Percentiles rank a stretch among this genome's conserved stretches.
These are phyloP conservation scores for Potentilla sterilis DNA, from an alignment of 306 rosid genomes.

Conservation along the genomic window DNA sequence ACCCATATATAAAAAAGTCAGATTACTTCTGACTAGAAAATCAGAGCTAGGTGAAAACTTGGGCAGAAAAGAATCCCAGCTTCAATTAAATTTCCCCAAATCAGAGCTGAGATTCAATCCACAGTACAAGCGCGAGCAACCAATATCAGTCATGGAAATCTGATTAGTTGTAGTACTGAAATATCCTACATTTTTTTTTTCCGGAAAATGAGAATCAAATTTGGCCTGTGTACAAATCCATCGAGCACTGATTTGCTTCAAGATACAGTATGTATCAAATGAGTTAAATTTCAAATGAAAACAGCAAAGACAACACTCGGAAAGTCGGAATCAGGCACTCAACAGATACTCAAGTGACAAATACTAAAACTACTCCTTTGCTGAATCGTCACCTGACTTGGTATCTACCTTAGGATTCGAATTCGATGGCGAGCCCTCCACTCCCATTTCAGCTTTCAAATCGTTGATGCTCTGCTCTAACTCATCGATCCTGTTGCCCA, in stretches of 20 bases:
- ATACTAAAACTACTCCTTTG: not conserved
- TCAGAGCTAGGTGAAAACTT: not conserved
- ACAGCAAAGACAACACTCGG: not conserved
- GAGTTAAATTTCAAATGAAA: not conserved
- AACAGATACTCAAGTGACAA: not conserved
- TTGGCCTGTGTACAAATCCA: slow-evolving; percentile 12
- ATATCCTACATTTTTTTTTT: slow-evolving; percentile 5
- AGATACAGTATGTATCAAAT: not conserved
- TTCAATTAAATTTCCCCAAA: not conserved
- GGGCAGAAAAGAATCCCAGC: not conserved
- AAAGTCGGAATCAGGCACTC: not conserved
- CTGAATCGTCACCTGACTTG: slow-evolving; percentile 33
- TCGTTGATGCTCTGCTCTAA: slow-evolving; percentile 50
- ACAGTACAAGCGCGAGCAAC: not conserved
- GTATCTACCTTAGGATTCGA: slow-evolving; percentile 24
- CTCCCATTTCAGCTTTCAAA: slow-evolving; percentile 43
- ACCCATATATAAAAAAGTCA: not conserved
- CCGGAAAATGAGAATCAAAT: slow-evolving; percentile 2
- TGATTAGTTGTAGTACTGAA: not conserved
- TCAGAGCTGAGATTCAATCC: not conserved
- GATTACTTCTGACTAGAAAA: too few relatives aligned
- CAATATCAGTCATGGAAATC: not conserved
- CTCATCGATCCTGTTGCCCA: slow-evolving; percentile 52
- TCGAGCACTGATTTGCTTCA: not conserved
- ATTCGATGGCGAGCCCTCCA: slow-evolving; percentile 33